phyloP scores from a whole-genome alignment of 2,329 filamentous ascomycete genomes.

The Cryphonectria radicalis region DNA sequence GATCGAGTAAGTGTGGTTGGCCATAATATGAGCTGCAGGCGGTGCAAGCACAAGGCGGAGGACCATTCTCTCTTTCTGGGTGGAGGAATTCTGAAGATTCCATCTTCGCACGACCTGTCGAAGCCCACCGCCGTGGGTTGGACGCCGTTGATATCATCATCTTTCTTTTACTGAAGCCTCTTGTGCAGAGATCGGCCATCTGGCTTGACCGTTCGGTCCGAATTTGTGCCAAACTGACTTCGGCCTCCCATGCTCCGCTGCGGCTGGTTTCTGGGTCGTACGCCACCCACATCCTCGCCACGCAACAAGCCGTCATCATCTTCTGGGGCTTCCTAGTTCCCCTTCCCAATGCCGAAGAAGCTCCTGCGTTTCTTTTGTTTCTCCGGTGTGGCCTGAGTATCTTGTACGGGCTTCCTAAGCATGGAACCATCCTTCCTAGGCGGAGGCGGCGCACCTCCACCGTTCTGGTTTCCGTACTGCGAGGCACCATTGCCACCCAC shows the following conservation, averaged over 20 bases:
- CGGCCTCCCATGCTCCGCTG: not conserved
- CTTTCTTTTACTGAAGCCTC: not conserved
- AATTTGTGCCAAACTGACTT: not conserved
- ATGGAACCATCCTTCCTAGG: slow-evolving; percentile 41
- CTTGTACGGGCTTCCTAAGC: slow-evolving; percentile 33
- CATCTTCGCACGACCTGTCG: not conserved
- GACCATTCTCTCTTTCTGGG: not conserved
- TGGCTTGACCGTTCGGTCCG: not conserved
- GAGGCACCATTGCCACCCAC: slow-evolving; percentile 36
- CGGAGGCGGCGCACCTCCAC: slow-evolving; percentile 36
- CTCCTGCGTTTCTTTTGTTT: slow-evolving; percentile 78
- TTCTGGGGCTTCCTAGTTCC: slow-evolving; percentile 37
- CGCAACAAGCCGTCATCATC: not conserved
- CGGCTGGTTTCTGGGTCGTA: not conserved
- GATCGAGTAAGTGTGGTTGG: not conserved
- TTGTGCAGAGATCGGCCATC: not conserved
- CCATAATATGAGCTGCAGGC: not conserved
- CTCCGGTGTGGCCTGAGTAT: slow-evolving; percentile 23
- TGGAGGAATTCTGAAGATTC: not conserved
- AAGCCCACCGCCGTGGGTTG: not conserved
- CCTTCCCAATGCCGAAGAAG: slow-evolving; percentile 84
- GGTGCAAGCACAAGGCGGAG: not conserved
- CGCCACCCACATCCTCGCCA: not conserved
- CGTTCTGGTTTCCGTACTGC: slow-evolving; percentile 31
- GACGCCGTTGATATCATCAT: not conserved